These are phyloP conservation scores for Symbiodinium natans DNA, from an alignment of 73 alveolate species.

Conservation along the genomic window DNA sequence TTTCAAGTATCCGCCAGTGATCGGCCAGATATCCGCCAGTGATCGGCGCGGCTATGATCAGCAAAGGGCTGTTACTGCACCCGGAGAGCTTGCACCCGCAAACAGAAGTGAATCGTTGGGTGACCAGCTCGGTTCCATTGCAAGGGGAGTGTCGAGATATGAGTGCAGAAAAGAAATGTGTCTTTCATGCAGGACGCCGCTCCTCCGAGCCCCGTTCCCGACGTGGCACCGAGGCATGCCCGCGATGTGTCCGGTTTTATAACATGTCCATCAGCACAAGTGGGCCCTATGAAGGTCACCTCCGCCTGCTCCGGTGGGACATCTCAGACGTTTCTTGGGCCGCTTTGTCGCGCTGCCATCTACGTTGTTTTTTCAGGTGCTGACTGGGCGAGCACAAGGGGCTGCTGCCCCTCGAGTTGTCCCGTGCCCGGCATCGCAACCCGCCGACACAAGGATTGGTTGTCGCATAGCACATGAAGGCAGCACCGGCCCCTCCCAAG, in stretches of 20 bases:
- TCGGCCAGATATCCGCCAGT: too few species aligned
- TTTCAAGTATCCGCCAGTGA: too few species aligned
- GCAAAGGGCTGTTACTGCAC: too few species aligned
- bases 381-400: not conserved
- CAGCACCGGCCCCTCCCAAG: slow-evolving; percentile 78
- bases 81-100: slow-evolving; percentile 34
- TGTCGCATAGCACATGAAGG: not conserved
- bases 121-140: not conserved
- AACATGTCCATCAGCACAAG: not conserved
- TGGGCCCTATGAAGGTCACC: not conserved
- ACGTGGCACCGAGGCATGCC: slow-evolving; percentile 42
- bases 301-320: not conserved
- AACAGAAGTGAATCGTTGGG: not conserved
- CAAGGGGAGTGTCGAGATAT: not conserved
- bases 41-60: too few species aligned
- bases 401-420: not conserved
- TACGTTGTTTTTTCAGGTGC: too few species aligned
- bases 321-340: not conserved
- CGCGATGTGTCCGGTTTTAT: too few species aligned
- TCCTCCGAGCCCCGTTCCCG: slow-evolving; percentile 66
- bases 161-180: too few species aligned
- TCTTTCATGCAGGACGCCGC: too few species aligned
- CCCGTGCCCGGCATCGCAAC: not conserved
- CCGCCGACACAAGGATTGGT: too few species aligned
- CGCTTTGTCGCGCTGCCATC: too few species aligned